phyloP scores from a whole-genome alignment of 805 yeast genomes.

The Candida gorgasii region DNA sequence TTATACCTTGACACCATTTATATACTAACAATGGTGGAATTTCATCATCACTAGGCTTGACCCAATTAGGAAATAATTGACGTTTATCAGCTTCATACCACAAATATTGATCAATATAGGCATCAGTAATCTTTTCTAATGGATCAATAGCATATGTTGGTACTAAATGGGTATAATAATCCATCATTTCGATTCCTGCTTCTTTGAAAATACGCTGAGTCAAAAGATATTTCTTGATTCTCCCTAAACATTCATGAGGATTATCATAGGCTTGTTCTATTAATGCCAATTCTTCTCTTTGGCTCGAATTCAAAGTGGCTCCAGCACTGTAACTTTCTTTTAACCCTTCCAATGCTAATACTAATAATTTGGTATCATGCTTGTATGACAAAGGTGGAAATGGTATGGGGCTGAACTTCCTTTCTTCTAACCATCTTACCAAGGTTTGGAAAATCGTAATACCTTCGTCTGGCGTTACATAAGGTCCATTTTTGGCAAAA shows the following conservation, averaged over 20 bases:
- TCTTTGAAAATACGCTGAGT: conserved; percentile 94
- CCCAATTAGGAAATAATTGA: conserved; percentile 90
- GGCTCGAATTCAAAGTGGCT: conserved; percentile 78
- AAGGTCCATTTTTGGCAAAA: conserved; percentile 85
- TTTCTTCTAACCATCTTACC: conserved; percentile 87
- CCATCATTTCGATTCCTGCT: conserved; percentile 85
- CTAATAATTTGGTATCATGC: conserved; percentile 88
- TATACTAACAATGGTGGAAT: conserved; percentile 89
- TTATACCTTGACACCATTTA: conserved; percentile 92
- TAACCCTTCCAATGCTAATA: conserved; percentile 84
- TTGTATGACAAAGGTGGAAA: conserved; percentile 92
- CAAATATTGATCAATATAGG: conserved; percentile 89
- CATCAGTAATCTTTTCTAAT: conserved; percentile 92
- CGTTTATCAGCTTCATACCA: conserved; percentile 95
- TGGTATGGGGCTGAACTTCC: conserved; percentile 84
- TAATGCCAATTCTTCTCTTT: conserved; percentile 88
- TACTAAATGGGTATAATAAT: conserved; percentile 75
- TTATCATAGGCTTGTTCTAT: conserved; percentile 96
- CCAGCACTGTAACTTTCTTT: conserved; percentile 71
- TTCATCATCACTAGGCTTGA: conserved; percentile 92
- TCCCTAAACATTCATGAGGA: conserved; percentile 87
- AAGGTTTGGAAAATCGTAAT: conserved; percentile 80
- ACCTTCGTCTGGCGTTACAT: conserved; percentile 82
- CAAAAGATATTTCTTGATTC: conserved; percentile 77
- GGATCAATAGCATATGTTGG: conserved; percentile 93